phyloP scores from a whole-genome alignment of 2,329 filamentous ascomycete species.

The Dactylellina drechsleri region DNA sequence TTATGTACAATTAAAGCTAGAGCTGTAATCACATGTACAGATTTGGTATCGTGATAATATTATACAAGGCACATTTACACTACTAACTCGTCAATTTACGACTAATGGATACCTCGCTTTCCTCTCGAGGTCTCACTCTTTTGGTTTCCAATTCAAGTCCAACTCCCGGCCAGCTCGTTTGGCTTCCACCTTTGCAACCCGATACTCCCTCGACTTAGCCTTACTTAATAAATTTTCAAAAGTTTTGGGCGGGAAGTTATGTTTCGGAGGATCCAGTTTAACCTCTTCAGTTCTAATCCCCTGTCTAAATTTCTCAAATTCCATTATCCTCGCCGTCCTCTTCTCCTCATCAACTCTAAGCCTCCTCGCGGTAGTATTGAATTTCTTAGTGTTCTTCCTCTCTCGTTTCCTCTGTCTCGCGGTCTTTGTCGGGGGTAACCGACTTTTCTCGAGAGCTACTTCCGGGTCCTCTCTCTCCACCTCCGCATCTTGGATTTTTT shows the following conservation, averaged over 20 bases:
- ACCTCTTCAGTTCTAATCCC: background rate
- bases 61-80: no score
- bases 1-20: no score
- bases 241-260: background rate
- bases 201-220: background rate
- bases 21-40: no score
- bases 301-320: background rate
- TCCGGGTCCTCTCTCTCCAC: constrained; percentile 16
- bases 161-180: background rate
- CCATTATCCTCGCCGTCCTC: background rate
- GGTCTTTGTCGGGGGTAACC: background rate
- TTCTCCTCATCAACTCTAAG: background rate
- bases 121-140: background rate
- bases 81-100: no score
- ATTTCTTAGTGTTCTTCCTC: constrained; percentile 18
- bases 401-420: constrained; percentile 10
- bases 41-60: no score
- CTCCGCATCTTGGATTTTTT: background rate
- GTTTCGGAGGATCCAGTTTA: background rate
- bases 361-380: background rate
- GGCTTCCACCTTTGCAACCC: background rate
- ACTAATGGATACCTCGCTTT: background rate
- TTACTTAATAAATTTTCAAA: background rate
- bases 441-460: background rate
- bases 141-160: background rate